A percentile compares a stretch with the other conserved stretches of the same genome.
phyloP scores from a whole-genome alignment of 2,329 filamentous ascomycete genomes.

The Fusarium sp. region DNA sequence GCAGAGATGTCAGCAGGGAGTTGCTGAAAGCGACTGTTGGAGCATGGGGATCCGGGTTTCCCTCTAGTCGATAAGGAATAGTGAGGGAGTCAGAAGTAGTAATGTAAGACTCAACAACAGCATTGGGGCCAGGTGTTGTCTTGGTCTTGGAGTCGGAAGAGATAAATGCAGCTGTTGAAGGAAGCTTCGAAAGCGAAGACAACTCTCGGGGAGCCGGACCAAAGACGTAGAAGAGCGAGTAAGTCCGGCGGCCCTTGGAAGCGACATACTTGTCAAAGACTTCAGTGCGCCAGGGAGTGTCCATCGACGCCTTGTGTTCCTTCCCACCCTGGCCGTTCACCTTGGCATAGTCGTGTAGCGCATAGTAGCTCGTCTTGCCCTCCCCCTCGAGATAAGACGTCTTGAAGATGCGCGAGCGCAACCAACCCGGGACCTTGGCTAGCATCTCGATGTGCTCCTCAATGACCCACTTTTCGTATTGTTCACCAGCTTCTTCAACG shows the following conservation, averaged over 20 bases:
- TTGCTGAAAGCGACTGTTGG: slow-evolving; percentile 83
- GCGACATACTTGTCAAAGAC: slow-evolving; percentile 70
- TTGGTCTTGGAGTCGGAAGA: slow-evolving; percentile 67
- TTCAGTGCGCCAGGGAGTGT: slow-evolving; percentile 71
- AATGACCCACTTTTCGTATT: slow-evolving; percentile 75
- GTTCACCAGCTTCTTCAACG: slow-evolving; percentile 61
- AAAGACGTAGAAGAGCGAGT: slow-evolving; percentile 83
- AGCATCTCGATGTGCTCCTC: slow-evolving; percentile 81
- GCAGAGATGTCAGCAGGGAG: slow-evolving; percentile 80
- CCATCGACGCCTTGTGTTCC: slow-evolving; percentile 72
- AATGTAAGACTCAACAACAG: slow-evolving; percentile 75
- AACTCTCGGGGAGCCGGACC: slow-evolving; percentile 80
- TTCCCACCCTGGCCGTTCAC: slow-evolving; percentile 74
- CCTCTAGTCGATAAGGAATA: slow-evolving; percentile 82
- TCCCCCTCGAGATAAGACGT: slow-evolving; percentile 72
- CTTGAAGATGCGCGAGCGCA: slow-evolving; percentile 77
- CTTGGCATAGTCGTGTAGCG: slow-evolving; percentile 78
- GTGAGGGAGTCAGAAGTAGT: slow-evolving; percentile 75
- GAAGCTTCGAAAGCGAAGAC: slow-evolving; percentile 63
- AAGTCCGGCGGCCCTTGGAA: slow-evolving; percentile 68
- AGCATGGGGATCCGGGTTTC: slow-evolving; percentile 72
- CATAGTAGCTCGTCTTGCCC: slow-evolving; percentile 66
- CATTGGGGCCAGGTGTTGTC: slow-evolving; percentile 63
- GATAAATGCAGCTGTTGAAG: slow-evolving; percentile 61
- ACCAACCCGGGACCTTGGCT: slow-evolving; percentile 81